These are phyloP conservation scores for Chrysanthemum lavandulifolium DNA, from an alignment of 129 eudicot genomes.

Conservation along the genomic window DNA sequence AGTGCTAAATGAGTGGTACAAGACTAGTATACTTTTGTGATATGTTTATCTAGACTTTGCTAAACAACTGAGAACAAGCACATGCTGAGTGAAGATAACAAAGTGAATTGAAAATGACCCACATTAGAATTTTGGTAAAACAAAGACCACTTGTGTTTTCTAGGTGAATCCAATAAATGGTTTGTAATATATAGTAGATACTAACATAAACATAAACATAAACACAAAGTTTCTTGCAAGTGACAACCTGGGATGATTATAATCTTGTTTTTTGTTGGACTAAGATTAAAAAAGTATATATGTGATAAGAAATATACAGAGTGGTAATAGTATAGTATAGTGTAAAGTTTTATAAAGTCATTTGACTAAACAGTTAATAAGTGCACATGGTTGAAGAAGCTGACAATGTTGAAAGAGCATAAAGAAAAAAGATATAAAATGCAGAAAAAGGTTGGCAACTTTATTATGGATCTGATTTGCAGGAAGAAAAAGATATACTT, in stretches of 20 bases:
- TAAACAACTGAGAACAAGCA: conserved; percentile 30
- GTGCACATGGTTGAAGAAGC: conserved; percentile 54
- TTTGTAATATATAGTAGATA: conserved; percentile 16
- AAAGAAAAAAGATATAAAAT: conserved; percentile 17
- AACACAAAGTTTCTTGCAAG: conserved; percentile 11
- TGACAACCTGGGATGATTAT: conserved; percentile 4
- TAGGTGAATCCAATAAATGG: conserved; percentile 23
- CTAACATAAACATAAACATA: conserved; percentile 6
- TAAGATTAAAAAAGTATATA: neutral
- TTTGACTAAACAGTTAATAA: conserved; percentile 50
- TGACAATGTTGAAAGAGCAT: conserved; percentile 22
- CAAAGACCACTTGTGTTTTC: conserved; percentile 21
- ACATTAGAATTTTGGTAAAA: conserved; percentile 21
- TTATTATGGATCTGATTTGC: conserved; percentile 42
- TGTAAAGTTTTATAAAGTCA: conserved; percentile 29
- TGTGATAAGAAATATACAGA: neutral
- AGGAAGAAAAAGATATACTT: conserved; percentile 8
- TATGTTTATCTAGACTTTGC: conserved; percentile 18
- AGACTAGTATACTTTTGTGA: conserved; percentile 24
- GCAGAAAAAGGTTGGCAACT: conserved; percentile 33
- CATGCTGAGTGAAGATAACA: conserved; percentile 19
- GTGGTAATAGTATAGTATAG: neutral
- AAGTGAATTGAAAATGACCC: conserved; percentile 29
- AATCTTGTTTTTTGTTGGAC: conserved; percentile 27
- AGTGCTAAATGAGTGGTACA: conserved; percentile 17